These are phyloP conservation scores for Diplodia scrobiculata DNA, from an alignment of 2,329 filamentous ascomycete species.

Conservation along the genomic window DNA sequence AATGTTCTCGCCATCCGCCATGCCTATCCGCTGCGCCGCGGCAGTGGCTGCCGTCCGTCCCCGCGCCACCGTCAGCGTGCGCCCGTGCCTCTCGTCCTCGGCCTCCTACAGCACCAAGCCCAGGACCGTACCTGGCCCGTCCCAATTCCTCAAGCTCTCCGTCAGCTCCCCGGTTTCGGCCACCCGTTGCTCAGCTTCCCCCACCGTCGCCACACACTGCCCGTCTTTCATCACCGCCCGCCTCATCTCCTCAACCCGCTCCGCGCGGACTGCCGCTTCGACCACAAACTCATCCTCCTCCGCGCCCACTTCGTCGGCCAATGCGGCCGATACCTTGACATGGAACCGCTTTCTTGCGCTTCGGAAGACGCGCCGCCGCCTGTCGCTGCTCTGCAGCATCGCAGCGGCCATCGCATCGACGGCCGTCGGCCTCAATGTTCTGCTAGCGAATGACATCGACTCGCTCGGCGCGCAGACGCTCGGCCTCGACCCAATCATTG, in stretches of 20 bases:
- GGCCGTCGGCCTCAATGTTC: constrained; percentile 62
- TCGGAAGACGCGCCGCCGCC: constrained; percentile 78
- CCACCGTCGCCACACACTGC: constrained; percentile 1
- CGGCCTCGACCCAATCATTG: constrained; percentile 84
- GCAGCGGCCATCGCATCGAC: constrained; percentile 65
- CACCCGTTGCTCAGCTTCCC: neutral
- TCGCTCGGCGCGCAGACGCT: constrained; percentile 65
- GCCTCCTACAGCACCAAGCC: constrained; percentile 18
- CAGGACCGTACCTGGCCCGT: neutral
- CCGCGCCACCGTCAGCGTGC: constrained; percentile 13
- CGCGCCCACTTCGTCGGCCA: neutral
- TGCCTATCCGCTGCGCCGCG: constrained; percentile 26
- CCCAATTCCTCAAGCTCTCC: constrained; percentile 16
- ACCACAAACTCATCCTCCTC: constrained; percentile 3
- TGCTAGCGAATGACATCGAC: constrained; percentile 74
- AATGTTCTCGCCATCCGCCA: constrained; percentile 23
- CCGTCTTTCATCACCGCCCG: constrained; percentile 8
- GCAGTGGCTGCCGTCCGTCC: constrained; percentile 22
- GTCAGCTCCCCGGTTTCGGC: neutral
- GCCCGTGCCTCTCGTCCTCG: constrained; percentile 12
- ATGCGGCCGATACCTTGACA: constrained; percentile 44
- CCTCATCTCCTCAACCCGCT: constrained; percentile 9
- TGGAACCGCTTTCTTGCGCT: constrained; percentile 95
- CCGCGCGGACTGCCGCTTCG: constrained; percentile 7
- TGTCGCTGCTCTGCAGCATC: constrained; percentile 78